Base-by-base conservation (phyloP, 768 basidiomycete species). In the Mycena venus region DNA sequence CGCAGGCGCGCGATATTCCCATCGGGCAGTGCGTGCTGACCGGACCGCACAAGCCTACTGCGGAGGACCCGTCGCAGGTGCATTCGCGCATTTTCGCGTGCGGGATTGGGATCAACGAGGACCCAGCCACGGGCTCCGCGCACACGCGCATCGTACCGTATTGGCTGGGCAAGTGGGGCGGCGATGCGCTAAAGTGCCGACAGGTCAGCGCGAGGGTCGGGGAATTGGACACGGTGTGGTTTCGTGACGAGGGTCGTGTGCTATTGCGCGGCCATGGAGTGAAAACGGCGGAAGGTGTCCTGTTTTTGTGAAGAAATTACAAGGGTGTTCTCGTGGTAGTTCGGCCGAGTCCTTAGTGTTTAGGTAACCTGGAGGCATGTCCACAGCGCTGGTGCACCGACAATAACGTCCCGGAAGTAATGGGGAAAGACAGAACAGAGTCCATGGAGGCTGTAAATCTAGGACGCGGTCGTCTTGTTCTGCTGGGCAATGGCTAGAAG, bases 121-220 rank as follows among this genome's bases (percentile, higher is more conserved):
- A 76, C 42, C 75, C 75, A 17, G 75, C 72, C 34, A 72, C 75
- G 23, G 75, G 70, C 62, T 72, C 75, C 10, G 75, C 75, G 44
- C 71, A 76, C 62, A 73, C 75, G 70, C 75, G 75, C 23, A 65
- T 76, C 29, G 75, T 73, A 8, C 74, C 74, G 14, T 72, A 68
- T 44, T 75, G 75, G 70, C 47, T 72, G 0, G 6, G 29, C 15
- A 72, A 65, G 62, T 72, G 59, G 70, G 70, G 74, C 44, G 75
- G 75, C 42, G 40, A 31, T 3, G 19, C 27, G 32, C 53, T 71
- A 53, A 71, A 71, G 55, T 75, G 73, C 38, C 63, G 58, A 12
- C 68, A 70, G 67, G 73, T 61, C 34, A 70, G 73, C 51, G 63
- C 73, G 56, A 44, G 73, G 15, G 73, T 42, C 55, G 73, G 73